Evolutionary conservation across 2,329 filamentous ascomycete genomes (phyloP).

Genomic region (Trichoderma sp.): DNA sequence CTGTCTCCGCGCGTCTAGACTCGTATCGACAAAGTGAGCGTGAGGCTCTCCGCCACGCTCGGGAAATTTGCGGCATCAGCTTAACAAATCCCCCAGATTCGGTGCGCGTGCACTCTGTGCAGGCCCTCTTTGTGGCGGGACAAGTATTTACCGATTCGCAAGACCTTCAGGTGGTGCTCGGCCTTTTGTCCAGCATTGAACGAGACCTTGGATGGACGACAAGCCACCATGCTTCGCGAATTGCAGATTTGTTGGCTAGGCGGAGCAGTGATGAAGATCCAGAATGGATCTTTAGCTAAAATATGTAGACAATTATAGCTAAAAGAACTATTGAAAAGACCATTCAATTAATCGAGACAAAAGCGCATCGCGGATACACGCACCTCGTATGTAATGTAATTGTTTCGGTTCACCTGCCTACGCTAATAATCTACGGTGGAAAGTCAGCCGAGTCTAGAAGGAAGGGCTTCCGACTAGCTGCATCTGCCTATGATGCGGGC

Average conservation of each 20-base stretch:
- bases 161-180: neutral
- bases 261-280: neutral
- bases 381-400: neutral
- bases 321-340: neutral
- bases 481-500: neutral
- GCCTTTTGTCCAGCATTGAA: neutral
- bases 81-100: neutral
- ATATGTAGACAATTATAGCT: neutral
- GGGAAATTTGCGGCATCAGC: conserved; percentile 14
- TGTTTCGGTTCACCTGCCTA: neutral
- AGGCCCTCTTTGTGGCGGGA: neutral
- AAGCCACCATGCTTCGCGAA: conserved; percentile 7
- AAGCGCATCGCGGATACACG: neutral
- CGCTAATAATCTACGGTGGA: neutral
- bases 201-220: conserved; percentile 11
- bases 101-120: conserved; percentile 6
- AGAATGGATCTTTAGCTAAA: conserved; percentile 3
- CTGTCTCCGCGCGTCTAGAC: conserved; percentile 1
- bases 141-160: conserved; percentile 1
- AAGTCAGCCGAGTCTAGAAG: neutral
- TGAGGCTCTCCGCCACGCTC: conserved; percentile 2
- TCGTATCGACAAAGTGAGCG: conserved; percentile 16
- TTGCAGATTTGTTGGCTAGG: neutral
- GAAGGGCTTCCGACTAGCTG: neutral
- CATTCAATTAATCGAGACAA: neutral